Percentiles rank a stretch among this genome's conserved stretches.
phyloP scores from a whole-genome alignment of 2,329 filamentous ascomycete genomes.

The Pyrenophora teres region DNA sequence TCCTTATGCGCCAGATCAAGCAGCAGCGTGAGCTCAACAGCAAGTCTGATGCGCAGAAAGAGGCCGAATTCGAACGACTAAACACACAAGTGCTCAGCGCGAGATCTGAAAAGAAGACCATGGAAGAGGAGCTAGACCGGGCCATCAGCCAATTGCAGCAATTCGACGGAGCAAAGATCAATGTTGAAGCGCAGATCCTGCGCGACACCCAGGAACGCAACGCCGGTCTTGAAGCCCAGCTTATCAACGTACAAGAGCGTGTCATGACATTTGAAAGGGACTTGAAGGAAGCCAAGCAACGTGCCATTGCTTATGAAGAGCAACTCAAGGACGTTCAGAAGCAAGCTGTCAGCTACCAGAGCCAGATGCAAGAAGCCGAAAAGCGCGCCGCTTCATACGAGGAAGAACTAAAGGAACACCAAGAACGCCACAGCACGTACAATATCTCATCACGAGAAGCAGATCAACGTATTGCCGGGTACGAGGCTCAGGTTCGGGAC shows the following conservation, averaged over 20 bases:
- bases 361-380: constrained; percentile 34
- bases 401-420: constrained; percentile 36
- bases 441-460: constrained; percentile 29
- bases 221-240: constrained; percentile 38
- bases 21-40: constrained; percentile 92
- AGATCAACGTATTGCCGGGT: constrained; percentile 29
- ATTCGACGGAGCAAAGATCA: constrained; percentile 35
- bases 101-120: constrained; percentile 41
- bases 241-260: constrained; percentile 43
- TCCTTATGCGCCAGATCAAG: constrained; percentile 89
- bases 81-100: constrained; percentile 49
- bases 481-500: constrained; percentile 41
- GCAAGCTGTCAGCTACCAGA: constrained; percentile 36
- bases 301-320: constrained; percentile 38
- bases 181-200: constrained; percentile 27
- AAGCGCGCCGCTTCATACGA: constrained; percentile 36
- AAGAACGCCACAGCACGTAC: constrained; percentile 31
- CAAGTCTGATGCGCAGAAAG: constrained; percentile 69
- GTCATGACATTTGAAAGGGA: constrained; percentile 37
- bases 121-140: constrained; percentile 45
- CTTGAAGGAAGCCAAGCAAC: constrained; percentile 32
- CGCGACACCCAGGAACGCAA: constrained; percentile 40
- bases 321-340: constrained; percentile 43
- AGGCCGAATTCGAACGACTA: constrained; percentile 47
- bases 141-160: constrained; percentile 39